A percentile compares a stretch with the other conserved stretches of the same genome.
phyloP scores from a whole-genome alignment of 164 flowering plant species.

The Dillenia suffruticosa region DNA sequence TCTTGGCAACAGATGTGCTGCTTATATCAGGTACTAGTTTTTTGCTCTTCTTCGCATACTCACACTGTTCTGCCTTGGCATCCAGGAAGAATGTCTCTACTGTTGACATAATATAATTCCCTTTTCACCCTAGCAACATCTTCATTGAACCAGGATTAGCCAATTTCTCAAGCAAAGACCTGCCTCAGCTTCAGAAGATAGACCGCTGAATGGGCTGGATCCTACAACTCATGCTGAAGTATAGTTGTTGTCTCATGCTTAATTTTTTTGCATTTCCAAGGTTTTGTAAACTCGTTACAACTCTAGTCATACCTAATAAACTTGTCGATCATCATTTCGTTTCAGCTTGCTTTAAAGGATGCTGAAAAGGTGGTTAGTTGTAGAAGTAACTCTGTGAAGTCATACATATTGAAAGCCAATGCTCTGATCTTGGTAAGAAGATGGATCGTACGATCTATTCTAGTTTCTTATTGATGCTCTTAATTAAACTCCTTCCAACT shows the following conservation, averaged over 20 bases:
- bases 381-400: slow-evolving; percentile 42
- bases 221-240: slow-evolving; percentile 93
- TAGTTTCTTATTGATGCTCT: too few relatives aligned
- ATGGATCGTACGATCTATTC: too few relatives aligned
- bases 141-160: slow-evolving; percentile 51
- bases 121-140: slow-evolving; percentile 3
- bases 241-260: slow-evolving; percentile 14
- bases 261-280: too few relatives aligned
- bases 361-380: slow-evolving; percentile 70
- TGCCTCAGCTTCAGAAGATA: slow-evolving; percentile 70
- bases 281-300: too few relatives aligned
- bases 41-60: neutral
- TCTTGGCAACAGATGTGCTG: slow-evolving; percentile 71
- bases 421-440: slow-evolving; percentile 73
- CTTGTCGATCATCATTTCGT: slow-evolving; percentile 11
- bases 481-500: too few relatives aligned
- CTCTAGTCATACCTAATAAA: too few relatives aligned
- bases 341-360: slow-evolving; percentile 93
- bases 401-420: slow-evolving; percentile 69
- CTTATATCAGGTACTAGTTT: slow-evolving; percentile 62
- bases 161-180: slow-evolving; percentile 56
- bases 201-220: slow-evolving; percentile 83
- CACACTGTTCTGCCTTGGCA: neutral
- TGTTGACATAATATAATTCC: neutral
- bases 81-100: neutral